These are phyloP conservation scores for Yarrowia sp. DNA, from an alignment of 805 yeast species.

Conservation along the genomic window DNA sequence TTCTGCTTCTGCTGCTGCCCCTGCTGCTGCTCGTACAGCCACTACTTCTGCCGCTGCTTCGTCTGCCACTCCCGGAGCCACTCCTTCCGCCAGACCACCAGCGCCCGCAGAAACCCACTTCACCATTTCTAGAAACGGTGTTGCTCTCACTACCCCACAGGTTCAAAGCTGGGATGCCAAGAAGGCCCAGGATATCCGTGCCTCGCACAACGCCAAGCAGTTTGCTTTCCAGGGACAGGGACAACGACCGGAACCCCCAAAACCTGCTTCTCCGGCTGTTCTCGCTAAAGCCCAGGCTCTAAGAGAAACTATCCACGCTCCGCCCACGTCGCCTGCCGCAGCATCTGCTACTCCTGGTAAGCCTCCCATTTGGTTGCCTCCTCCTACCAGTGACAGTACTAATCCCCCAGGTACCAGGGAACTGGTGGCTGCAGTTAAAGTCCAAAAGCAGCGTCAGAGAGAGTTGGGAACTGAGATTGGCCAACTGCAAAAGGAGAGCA, in stretches of 20 bases:
- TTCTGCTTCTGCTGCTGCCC: not conserved
- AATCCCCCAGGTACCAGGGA: constrained; percentile 18
- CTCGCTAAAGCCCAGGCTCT: not conserved
- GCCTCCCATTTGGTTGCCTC: not conserved
- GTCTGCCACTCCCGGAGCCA: not conserved
- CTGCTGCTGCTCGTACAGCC: not conserved
- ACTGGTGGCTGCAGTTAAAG: not conserved
- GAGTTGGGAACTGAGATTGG: not conserved
- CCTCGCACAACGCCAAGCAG: too few species aligned
- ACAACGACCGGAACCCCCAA: too few species aligned
- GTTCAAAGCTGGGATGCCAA: too few species aligned
- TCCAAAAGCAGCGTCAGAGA: not conserved
- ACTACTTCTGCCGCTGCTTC: not conserved
- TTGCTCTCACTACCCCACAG: not conserved
- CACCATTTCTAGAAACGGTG: not conserved
- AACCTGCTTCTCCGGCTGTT: not conserved
- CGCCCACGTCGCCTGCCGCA: too few species aligned
- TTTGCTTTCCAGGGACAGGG: too few species aligned
- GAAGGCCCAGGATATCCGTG: too few species aligned
- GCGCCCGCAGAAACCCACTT: too few species aligned
- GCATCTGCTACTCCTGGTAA: too few species aligned
- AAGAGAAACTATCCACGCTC: not conserved
- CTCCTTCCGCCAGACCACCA: not conserved
- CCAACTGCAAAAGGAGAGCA: not conserved
- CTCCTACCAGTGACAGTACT: not conserved